Evolutionary conservation across 371 early-diverging fungal genomes (phyloP).

Genomic region (Mortierella sp.): DNA sequence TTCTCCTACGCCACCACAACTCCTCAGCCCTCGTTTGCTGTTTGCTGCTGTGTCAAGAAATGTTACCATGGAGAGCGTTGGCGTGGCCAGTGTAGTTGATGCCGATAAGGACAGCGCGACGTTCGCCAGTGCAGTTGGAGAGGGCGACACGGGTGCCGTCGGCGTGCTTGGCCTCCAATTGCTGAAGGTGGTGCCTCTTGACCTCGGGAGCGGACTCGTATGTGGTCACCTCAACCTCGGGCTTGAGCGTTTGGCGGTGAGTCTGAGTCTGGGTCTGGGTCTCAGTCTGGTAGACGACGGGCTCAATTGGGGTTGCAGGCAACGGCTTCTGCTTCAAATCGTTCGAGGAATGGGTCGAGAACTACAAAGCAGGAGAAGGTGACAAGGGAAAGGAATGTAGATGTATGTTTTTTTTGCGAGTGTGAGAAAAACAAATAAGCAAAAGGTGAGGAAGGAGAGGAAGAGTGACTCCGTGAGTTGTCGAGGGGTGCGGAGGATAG

Average conservation of each 20-base stretch:
- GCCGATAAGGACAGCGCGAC: slow-evolving; percentile 53
- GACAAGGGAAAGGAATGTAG: slow-evolving; percentile 5
- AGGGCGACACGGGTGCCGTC: slow-evolving; percentile 27
- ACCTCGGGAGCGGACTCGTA: slow-evolving; percentile 2
- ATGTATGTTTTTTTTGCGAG: background rate
- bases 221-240: slow-evolving; percentile 10
- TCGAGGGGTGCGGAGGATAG: background rate
- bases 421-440: slow-evolving; percentile 13
- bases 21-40: background rate
- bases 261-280: slow-evolving; percentile 12
- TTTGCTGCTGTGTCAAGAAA: background rate
- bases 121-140: slow-evolving; percentile 47
- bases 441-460: background rate
- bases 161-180: slow-evolving; percentile 19
- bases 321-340: slow-evolving; percentile 21
- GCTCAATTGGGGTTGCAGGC: slow-evolving; percentile 11
- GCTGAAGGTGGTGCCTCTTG: slow-evolving; percentile 13
- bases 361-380: background rate
- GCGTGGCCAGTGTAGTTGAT: slow-evolving; percentile 48
- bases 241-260: background rate
- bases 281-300: background rate
- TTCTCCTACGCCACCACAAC: background rate
- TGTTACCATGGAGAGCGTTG: slow-evolving; percentile 45
- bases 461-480: background rate
- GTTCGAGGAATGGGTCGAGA: background rate